Evolutionary conservation across 176 grass and related monocot genomes (phyloP).

Genomic region (Aegilops longissima): DNA sequence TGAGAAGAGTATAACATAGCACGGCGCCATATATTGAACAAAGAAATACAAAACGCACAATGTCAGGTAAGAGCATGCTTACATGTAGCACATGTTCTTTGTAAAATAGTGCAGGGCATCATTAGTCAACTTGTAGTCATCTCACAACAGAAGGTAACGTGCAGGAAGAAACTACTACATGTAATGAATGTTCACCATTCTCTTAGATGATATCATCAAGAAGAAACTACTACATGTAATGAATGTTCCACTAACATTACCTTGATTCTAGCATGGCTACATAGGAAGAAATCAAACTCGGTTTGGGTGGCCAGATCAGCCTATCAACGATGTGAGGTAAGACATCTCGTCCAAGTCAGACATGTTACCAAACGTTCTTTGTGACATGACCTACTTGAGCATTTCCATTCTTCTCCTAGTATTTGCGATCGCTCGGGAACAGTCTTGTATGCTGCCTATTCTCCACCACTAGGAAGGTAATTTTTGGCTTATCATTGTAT

Average conservation of each 20-base stretch:
- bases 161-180: background rate
- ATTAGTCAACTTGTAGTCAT: constrained; percentile 53
- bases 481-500: constrained; percentile 40
- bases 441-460: constrained; percentile 79
- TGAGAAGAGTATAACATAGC: background rate
- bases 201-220: no score
- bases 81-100: no score
- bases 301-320: constrained; percentile 77
- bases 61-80: no score
- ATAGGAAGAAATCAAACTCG: constrained; percentile 78
- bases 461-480: constrained; percentile 82
- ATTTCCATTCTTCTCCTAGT: constrained; percentile 43
- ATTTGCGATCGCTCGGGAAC: constrained; percentile 37
- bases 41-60: no score
- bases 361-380: background rate
- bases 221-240: no score
- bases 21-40: background rate
- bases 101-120: constrained; percentile 45
- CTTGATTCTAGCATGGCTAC: constrained; percentile 70
- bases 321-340: constrained; percentile 39
- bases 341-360: background rate
- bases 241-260: constrained; percentile 21
- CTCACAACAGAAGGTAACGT: constrained; percentile 71
- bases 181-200: background rate
- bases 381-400: constrained; percentile 44